Evolutionary conservation across 2,329 filamentous ascomycete species (phyloP).

Genomic region (Diplocarpon rosae): DNA sequence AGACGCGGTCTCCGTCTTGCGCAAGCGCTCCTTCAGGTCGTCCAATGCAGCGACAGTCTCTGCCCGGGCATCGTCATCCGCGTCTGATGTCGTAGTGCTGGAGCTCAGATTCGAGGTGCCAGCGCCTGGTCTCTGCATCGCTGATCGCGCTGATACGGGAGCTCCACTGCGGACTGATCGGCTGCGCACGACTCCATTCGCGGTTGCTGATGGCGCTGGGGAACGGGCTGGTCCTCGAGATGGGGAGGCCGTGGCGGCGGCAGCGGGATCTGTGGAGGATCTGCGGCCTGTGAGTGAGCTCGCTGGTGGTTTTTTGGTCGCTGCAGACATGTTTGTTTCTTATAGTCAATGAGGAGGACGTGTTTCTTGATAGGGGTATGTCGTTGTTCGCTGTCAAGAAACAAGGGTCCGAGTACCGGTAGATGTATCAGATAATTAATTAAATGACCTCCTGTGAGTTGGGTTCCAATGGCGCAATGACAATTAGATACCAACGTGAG

Average conservation of each 20-base stretch:
- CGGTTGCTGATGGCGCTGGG: slow-evolving; percentile 18
- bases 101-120: slow-evolving; percentile 25
- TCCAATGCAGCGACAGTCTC: slow-evolving; percentile 71
- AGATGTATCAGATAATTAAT: neutral
- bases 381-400: slow-evolving; percentile 10
- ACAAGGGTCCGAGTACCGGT: slow-evolving; percentile 1
- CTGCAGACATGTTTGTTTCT: slow-evolving; percentile 31
- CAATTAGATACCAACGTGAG: no score
- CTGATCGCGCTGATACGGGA: slow-evolving; percentile 64
- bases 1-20: slow-evolving; percentile 66
- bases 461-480: no score
- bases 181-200: slow-evolving; percentile 38
- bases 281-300: slow-evolving; percentile 19
- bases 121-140: slow-evolving; percentile 45
- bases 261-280: slow-evolving; percentile 22
- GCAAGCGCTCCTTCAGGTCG: slow-evolving; percentile 72
- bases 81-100: slow-evolving; percentile 31
- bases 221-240: slow-evolving; percentile 20
- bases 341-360: slow-evolving; percentile 3
- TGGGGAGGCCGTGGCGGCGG: slow-evolving; percentile 12
- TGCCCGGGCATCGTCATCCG: slow-evolving; percentile 64
- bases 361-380: slow-evolving; percentile 4
- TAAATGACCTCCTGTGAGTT: no score
- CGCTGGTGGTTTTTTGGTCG: slow-evolving; percentile 31
- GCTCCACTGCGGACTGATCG: slow-evolving; percentile 54